Percentiles rank a stretch among this genome's conserved stretches.
These are phyloP conservation scores for Omphalotus olearius DNA, from an alignment of 1,284 basidiomycete genomes.

Conservation along the genomic window DNA sequence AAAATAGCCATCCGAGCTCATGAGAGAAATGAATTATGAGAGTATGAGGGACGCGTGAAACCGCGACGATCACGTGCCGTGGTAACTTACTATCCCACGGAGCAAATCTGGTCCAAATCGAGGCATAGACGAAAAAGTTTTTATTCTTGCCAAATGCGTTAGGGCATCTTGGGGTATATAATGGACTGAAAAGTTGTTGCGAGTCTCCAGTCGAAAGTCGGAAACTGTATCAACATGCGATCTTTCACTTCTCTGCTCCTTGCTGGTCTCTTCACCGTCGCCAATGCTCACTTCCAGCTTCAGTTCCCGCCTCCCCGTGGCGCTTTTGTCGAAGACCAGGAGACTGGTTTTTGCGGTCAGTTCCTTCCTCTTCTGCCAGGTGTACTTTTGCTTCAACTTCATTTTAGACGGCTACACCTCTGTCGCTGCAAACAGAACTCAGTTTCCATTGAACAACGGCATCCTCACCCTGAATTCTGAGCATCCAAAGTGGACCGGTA, in stretches of 20 bases:
- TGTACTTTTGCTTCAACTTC: not conserved
- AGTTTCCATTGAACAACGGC: constrained; percentile 58
- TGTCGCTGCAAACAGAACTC: constrained; percentile 43
- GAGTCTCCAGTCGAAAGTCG: not conserved
- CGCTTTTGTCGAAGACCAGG: constrained; percentile 49
- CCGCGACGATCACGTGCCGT: too few relatives aligned
- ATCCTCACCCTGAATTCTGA: constrained; percentile 56
- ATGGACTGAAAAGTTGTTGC: too few relatives aligned
- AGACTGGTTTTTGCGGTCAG: constrained; percentile 56
- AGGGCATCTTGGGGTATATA: too few relatives aligned
- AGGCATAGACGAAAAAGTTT: not conserved
- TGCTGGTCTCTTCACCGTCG: constrained; percentile 31
- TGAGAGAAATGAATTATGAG: constrained; percentile 21
- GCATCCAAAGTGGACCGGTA: constrained; percentile 55
- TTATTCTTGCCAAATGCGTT: not conserved
- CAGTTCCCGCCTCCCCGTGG: constrained; percentile 63
- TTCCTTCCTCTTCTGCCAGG: constrained; percentile 6
- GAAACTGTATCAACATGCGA: constrained; percentile 12
- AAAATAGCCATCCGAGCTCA: constrained; percentile 70
- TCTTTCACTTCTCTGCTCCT: constrained; percentile 20
- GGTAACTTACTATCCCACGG: too few relatives aligned
- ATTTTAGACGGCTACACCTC: constrained; percentile 47
- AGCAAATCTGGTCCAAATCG: too few relatives aligned
- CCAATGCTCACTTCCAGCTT: constrained; percentile 66
- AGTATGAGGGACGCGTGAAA: too few relatives aligned